Evolutionary conservation across 78 protist species (phyloP), one percentile per base, ranked within the genome.

Genomic region (Dictyostelium intermedium): DNA sequence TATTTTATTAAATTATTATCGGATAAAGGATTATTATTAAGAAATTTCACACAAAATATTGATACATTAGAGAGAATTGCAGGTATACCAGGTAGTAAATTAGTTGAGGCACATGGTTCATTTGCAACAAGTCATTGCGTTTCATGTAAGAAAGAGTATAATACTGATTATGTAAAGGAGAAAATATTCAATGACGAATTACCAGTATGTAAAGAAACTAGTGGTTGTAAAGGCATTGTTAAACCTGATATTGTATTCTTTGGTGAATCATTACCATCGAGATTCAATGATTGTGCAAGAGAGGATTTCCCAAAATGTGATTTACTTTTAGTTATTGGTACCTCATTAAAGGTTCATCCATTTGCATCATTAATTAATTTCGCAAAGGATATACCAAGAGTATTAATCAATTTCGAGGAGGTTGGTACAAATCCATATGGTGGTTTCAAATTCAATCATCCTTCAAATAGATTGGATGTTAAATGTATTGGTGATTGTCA

Each of bases 31-130:
- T 18, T 92, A 45, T 91, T 98, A 60, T 85, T 81, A 39, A 83
- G 98, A 25, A 60, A 77, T 47, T 98, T 95, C 93, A 95, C 99
- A 60, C 99, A 98, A 85, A 98, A 98, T 87, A 97, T 98, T 32
- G 99, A 98, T 66, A 80, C 92, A 53, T 91, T 98, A 25, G 99
- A 98, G 93, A 63, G 94, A 39, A 45, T 30, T 25, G 97, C 98
- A 11, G 98, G 96, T n/a, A 41, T 97, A 4, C 86, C 93, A 4
- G 70, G 3, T 0, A 96, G 92, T 32, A 13, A 30, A 70, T 50
- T 98, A 27, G 91, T 98, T 30, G 97, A 91, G 43, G 97, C 98
- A 3, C 99, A 98, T 83, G 99, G 99, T 7, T 45, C 96, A n/a
- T 97, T 97, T 77, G 77, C 53, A 3, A 32, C 72, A 2, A 20